phyloP scores from a whole-genome alignment of 2,329 filamentous ascomycete genomes.

The Reticulascus tulasneorum region DNA sequence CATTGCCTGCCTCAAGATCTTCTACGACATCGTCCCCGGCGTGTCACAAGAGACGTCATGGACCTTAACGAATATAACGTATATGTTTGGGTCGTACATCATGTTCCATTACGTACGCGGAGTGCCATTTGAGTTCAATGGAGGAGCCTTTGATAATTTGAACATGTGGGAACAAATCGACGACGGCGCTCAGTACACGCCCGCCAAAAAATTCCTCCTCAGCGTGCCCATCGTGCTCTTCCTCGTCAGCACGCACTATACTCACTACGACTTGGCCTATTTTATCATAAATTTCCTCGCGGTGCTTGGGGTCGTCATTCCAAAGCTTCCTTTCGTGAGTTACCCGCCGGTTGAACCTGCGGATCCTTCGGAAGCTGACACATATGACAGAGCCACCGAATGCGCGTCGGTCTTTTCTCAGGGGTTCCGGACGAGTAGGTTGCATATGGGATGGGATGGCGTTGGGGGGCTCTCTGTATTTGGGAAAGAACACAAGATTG shows the following conservation, averaged over 20 bases:
- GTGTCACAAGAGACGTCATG: conserved; percentile 97
- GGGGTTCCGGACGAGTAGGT: conserved; percentile 58
- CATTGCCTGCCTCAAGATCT: conserved; percentile 86
- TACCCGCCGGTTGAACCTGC: neutral
- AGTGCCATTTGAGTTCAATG: conserved; percentile 98
- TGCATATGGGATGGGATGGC: conserved; percentile 11
- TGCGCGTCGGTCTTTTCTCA: conserved; percentile 72
- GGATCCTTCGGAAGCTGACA: conserved; percentile 20
- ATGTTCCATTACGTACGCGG: conserved; percentile 99
- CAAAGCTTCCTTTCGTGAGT: conserved; percentile 91
- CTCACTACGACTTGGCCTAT: conserved; percentile 94
- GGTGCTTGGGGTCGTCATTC: conserved; percentile 87
- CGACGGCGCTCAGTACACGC: conserved; percentile 97
- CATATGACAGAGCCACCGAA: conserved; percentile 63
- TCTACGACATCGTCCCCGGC: conserved; percentile 94
- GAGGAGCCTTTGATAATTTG: conserved; percentile 96
- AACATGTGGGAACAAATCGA: conserved; percentile 99
- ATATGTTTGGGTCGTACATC: conserved; percentile 98
- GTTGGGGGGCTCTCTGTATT: conserved; percentile 9
- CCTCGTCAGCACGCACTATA: conserved; percentile 96
- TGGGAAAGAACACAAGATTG: conserved; percentile 9
- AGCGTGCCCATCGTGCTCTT: conserved; percentile 93
- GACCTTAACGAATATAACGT: conserved; percentile 97
- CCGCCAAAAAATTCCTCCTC: conserved; percentile 96
- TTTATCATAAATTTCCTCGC: conserved; percentile 97